Base-by-base conservation (phyloP, 306 rosid genomes). In the Gillenia trifoliata region DNA sequence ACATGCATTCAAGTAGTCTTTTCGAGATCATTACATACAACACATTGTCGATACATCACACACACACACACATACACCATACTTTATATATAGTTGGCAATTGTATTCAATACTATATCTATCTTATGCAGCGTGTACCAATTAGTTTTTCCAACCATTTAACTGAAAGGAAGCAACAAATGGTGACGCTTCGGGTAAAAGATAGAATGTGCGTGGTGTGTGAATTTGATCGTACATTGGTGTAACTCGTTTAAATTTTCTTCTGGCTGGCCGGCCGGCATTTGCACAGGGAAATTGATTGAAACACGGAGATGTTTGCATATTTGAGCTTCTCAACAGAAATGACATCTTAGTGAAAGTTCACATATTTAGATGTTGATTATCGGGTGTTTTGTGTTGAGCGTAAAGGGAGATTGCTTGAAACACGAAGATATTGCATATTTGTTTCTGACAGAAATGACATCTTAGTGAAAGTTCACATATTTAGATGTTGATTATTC, bases 201-300 rank as follows among this genome's bases (percentile, higher is more conserved):
- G 72, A 66, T 15, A 66, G 55, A 15, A 23, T 30, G n/a, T n/a
- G n/a, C n/a, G 3, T 75, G 79, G 73, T 15, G 38, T 25, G 79
- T 66, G 38, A 38, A 15, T 30, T 10, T 75, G 28, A 11, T 52
- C 5, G 20, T 28, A 1, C 23, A 25, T 54, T 17, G 10, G 1
- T 0, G 6, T 0, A 20, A 34, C 38, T 6, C 52, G 5, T 29
- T 29, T 29, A 10, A 4, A 16, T 45, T 73, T 8, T 7, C 9
- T 47, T n/a, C n/a, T n/a, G n/a, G 47, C 8, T 20, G 77, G 70
- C 15, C 63, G 71, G 71, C 2, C 52, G 0, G n/a, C 11, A 5
- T 66, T 66, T 66, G 70, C 33, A 0, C 11, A 6, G 54, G 52
- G 38, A 38, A 47, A 22, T 38, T n/a, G 69, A 34, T 65, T 65